These are phyloP conservation scores for Platanthera zijinensis DNA, from an alignment of 106 monocot genomes.

Conservation along the genomic window DNA sequence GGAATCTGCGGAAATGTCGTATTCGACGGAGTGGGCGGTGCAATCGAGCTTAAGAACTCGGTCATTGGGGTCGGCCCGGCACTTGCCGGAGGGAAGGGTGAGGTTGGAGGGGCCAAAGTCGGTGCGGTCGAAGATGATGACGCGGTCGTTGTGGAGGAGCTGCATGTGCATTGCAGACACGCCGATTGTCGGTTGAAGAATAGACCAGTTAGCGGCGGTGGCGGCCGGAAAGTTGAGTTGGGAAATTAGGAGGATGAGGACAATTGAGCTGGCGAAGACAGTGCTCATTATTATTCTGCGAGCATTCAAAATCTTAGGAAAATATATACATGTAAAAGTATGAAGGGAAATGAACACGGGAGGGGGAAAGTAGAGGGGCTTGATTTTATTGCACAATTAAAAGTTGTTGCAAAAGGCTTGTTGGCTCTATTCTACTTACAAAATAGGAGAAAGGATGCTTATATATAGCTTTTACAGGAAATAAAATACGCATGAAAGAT, in stretches of 20 bases:
- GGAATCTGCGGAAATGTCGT: slow-evolving; percentile 8
- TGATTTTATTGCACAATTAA: too few relatives aligned
- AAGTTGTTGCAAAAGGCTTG: too few relatives aligned
- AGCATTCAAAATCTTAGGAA: too few relatives aligned
- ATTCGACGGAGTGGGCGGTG: slow-evolving; percentile 26
- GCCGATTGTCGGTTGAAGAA: slow-evolving; percentile 20
- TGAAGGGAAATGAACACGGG: too few relatives aligned
- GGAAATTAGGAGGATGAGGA: background rate
- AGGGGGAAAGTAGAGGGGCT: too few relatives aligned
- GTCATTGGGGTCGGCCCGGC: slow-evolving; percentile 20
- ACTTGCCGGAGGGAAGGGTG: slow-evolving; percentile 14
- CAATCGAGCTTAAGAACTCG: slow-evolving; percentile 18
- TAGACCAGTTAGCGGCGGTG: background rate
- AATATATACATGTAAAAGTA: too few relatives aligned
- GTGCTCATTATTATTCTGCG: too few relatives aligned
- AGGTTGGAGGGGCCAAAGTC: slow-evolving; percentile 31
- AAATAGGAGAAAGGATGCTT: too few relatives aligned
- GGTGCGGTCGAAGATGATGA: slow-evolving; percentile 33
- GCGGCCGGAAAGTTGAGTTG: background rate
- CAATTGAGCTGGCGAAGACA: background rate
- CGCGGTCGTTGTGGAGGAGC: slow-evolving; percentile 25
- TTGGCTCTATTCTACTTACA: too few relatives aligned
- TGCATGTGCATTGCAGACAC: slow-evolving; percentile 37
- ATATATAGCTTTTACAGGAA: too few relatives aligned
- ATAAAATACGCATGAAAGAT: too few relatives aligned